A percentile compares a stretch with the other conserved stretches of the same genome.
Evolutionary conservation across 257 asterid species (phyloP).

Genomic region (Salvia splendens): DNA sequence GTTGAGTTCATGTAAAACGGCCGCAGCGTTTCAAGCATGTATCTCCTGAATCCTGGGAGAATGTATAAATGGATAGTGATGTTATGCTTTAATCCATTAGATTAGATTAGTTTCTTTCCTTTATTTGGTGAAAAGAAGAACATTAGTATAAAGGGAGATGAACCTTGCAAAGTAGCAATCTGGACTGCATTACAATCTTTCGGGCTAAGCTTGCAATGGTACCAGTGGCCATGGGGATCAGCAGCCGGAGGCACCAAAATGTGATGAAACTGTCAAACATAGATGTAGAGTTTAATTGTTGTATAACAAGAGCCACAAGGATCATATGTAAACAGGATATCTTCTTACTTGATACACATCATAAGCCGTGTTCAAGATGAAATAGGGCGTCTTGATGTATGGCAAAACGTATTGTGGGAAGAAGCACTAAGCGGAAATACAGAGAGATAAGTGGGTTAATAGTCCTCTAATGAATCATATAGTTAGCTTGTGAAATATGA

Average conservation of each 20-base stretch:
- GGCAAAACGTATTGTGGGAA: constrained; percentile 85
- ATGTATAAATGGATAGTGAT: not conserved
- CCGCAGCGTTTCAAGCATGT: constrained; percentile 65
- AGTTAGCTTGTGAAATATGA: constrained; percentile 17
- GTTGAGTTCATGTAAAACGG: constrained; percentile 55
- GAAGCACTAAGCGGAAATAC: constrained; percentile 64
- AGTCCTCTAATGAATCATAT: constrained; percentile 10
- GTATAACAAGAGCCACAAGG: constrained; percentile 17
- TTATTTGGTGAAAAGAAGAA: not conserved
- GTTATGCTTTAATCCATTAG: not conserved
- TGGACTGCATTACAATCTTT: constrained; percentile 60
- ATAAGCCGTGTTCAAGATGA: constrained; percentile 88
- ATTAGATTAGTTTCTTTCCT: not conserved
- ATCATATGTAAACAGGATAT: not conserved
- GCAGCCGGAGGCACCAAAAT: constrained; percentile 84
- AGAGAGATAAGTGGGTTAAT: not conserved
- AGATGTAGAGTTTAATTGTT: constrained; percentile 13
- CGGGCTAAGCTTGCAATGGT: constrained; percentile 69
- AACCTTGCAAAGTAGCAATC: constrained; percentile 77
- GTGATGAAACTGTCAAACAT: constrained; percentile 68
- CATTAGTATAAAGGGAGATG: not conserved
- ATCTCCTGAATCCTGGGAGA: constrained; percentile 67
- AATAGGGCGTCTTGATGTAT: constrained; percentile 70
- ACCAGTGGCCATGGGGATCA: constrained; percentile 88
- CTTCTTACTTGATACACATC: constrained; percentile 84